Conservation (phyloP, 257 asterid species). For the Fraxinus anomala region DNA sequence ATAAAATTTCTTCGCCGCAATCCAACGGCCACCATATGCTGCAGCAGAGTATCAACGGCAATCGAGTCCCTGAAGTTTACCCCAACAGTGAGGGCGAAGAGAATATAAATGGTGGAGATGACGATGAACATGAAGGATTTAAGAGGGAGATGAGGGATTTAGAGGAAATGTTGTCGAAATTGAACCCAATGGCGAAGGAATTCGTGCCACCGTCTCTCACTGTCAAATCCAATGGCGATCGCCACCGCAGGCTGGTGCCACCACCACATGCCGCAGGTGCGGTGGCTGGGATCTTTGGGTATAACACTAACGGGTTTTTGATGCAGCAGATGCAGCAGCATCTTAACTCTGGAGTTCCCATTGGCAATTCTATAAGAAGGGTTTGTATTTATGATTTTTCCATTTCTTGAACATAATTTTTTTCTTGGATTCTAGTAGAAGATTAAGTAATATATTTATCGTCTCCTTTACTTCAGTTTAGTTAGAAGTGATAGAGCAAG, state of each 20-base stretch:
- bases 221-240: conserved; percentile 21
- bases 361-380: conserved; percentile 21
- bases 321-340: conserved; percentile 20
- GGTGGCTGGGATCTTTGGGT: conserved; percentile 40
- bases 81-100: conserved; percentile 23
- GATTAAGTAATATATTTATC: background rate
- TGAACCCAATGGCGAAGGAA: conserved; percentile 77
- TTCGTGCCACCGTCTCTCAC: conserved; percentile 67
- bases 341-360: conserved; percentile 14
- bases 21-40: conserved; percentile 47
- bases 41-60: conserved; percentile 34
- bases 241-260: conserved; percentile 39
- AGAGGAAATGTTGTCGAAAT: conserved; percentile 66
- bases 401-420: background rate
- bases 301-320: conserved; percentile 4
- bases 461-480: background rate
- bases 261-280: conserved; percentile 45
- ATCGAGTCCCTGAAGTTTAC: conserved; percentile 23
- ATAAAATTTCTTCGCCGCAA: conserved; percentile 19
- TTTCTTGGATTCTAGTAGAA: background rate
- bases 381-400: conserved; percentile 8
- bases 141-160: conserved; percentile 71
- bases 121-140: conserved; percentile 57
- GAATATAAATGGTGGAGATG: conserved; percentile 35
- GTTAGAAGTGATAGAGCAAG: background rate